Evolutionary conservation across 1,139 yeast species (phyloP).

Genomic region (Scheffersomyces titani): DNA sequence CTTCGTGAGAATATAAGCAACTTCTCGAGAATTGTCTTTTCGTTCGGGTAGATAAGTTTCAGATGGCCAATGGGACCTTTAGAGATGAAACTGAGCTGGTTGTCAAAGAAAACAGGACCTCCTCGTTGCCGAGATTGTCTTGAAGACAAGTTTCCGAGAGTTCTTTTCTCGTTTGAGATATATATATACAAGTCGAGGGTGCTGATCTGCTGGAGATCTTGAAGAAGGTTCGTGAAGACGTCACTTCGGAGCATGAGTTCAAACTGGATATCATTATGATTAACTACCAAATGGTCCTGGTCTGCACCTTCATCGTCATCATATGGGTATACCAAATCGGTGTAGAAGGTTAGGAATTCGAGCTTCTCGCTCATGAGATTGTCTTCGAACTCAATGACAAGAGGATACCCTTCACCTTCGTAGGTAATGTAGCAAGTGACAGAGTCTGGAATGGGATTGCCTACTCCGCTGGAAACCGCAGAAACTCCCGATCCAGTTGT

Average conservation of each 20-base stretch:
- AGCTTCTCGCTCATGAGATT: slow-evolving; percentile 66
- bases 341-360: slow-evolving; percentile 62
- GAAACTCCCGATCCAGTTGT: slow-evolving; percentile 1
- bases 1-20: slow-evolving; percentile 19
- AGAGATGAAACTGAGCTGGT: slow-evolving; percentile 57
- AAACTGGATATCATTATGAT: slow-evolving; percentile 51
- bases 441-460: slow-evolving; percentile 12
- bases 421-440: slow-evolving; percentile 42
- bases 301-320: slow-evolving; percentile 31
- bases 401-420: slow-evolving; percentile 61
- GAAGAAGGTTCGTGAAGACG: slow-evolving; percentile 61
- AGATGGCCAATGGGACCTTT: slow-evolving; percentile 70
- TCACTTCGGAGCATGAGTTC: slow-evolving; percentile 72
- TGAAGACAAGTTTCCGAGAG: slow-evolving; percentile 10
- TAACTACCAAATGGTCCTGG: slow-evolving; percentile 32
- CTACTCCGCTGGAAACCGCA: slow-evolving; percentile 4
- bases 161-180: slow-evolving; percentile 22
- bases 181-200: slow-evolving; percentile 62
- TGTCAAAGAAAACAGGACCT: slow-evolving; percentile 17
- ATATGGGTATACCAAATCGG: slow-evolving; percentile 40
- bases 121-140: slow-evolving; percentile 6
- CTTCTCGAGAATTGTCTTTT: slow-evolving; percentile 59
- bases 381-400: slow-evolving; percentile 73
- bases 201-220: slow-evolving; percentile 65
- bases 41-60: slow-evolving; percentile 67